phyloP scores from a whole-genome alignment of 2,329 filamentous ascomycete genomes.

The Fusarium marasasianum region DNA sequence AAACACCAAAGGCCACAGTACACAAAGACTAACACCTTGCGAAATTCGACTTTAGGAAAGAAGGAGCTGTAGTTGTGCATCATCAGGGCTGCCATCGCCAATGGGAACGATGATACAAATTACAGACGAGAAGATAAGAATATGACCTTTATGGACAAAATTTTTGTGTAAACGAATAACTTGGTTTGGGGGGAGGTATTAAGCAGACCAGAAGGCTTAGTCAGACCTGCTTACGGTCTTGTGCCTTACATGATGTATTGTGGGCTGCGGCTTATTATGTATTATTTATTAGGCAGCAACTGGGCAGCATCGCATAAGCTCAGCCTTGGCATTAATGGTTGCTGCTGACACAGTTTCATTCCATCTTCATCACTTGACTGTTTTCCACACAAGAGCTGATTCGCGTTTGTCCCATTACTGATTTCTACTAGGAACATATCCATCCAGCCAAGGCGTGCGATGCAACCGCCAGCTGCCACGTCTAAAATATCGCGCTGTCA shows the following conservation, averaged over 20 bases:
- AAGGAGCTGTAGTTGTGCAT: neutral
- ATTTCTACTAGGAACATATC: neutral
- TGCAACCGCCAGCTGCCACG: rapidly evolving
- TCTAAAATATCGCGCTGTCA: no score
- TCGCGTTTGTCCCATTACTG: no score
- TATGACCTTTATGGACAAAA: neutral
- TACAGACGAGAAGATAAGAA: neutral
- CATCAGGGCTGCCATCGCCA: rapidly evolving
- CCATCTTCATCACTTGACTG: no score
- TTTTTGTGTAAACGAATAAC: no score
- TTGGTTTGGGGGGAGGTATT: no score
- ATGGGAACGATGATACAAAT: rapidly evolving
- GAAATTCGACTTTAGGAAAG: rapidly evolving
- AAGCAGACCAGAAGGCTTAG: no score
- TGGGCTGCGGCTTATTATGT: no score
- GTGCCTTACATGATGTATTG: no score
- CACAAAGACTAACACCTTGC: rapidly evolving
- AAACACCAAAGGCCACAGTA: neutral
- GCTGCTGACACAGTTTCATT: no score
- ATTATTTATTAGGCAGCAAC: neutral
- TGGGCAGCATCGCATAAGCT: neutral
- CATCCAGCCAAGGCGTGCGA: neutral
- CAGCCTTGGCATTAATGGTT: rapidly evolving
- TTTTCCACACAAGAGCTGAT: no score
- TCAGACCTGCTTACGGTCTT: no score